phyloP scores from a whole-genome alignment of 768 basidiomycete species.

The Russula vinacea region DNA sequence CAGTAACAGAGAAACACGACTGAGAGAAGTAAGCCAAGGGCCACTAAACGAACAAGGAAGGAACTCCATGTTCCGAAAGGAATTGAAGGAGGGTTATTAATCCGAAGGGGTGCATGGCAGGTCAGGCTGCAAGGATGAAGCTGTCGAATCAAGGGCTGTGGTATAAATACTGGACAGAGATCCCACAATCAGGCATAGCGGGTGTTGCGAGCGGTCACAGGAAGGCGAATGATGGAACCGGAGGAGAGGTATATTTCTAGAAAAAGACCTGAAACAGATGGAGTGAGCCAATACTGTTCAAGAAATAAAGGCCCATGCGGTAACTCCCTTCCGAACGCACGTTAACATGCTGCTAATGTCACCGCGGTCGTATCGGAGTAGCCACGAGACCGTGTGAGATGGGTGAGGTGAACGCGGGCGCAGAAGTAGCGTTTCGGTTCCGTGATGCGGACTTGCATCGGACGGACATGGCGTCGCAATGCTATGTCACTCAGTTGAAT shows the following conservation, averaged over 20 bases:
- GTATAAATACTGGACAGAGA: constrained; percentile 16
- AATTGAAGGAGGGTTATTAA: constrained; percentile 39
- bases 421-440: constrained; percentile 8
- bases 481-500: constrained; percentile 4
- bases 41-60: constrained; percentile 29
- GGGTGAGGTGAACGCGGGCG: background rate
- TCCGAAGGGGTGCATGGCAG: constrained; percentile 45
- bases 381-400: background rate
- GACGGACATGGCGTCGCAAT: background rate
- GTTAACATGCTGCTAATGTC: constrained; percentile 7
- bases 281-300: constrained; percentile 15
- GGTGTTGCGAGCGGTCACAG: constrained; percentile 6
- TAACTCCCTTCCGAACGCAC: constrained; percentile 2
- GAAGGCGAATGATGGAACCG: constrained; percentile 2
- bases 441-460: constrained; percentile 15
- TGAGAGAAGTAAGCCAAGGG: constrained; percentile 32
- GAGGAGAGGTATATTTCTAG: constrained; percentile 5
- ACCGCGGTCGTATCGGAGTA: constrained; percentile 13
- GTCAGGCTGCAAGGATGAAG: constrained; percentile 8
- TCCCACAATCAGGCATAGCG: background rate
- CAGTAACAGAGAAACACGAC: constrained; percentile 11
- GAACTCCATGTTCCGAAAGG: constrained; percentile 11
- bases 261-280: constrained; percentile 16
- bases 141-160: background rate
- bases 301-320: background rate